Conservation (phyloP, 2,329 filamentous ascomycete species). For the Fusarium lyarnte region DNA sequence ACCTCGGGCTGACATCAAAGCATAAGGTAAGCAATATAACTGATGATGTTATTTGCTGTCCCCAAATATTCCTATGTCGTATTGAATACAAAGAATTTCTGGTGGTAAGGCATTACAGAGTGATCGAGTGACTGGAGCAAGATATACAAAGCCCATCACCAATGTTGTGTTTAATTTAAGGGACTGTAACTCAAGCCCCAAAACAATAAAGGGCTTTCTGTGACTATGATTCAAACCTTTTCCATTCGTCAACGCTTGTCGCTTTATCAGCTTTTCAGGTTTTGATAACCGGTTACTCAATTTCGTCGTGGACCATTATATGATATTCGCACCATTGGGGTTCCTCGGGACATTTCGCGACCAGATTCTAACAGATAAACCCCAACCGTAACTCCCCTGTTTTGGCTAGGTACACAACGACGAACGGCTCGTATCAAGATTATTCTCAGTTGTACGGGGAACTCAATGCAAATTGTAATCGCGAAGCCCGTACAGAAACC, state of each 20-base stretch:
- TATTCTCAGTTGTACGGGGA: background rate
- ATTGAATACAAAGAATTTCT: background rate
- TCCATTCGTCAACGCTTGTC: background rate
- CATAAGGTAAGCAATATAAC: background rate
- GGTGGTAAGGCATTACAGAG: background rate
- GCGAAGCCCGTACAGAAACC: background rate
- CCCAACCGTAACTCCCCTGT: background rate
- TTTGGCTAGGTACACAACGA: background rate
- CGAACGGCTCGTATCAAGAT: background rate
- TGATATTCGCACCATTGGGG: background rate
- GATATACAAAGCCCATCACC: background rate
- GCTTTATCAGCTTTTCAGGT: background rate
- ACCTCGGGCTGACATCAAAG: background rate
- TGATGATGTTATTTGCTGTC: background rate
- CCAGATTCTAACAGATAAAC: background rate
- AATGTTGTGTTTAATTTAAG: background rate
- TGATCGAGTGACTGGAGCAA: background rate
- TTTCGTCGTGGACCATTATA: background rate
- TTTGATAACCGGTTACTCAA: background rate
- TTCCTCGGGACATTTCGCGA: background rate
- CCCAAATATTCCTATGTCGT: background rate
- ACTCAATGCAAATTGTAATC: background rate
- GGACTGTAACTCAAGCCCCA: background rate
- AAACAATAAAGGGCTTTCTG: background rate
- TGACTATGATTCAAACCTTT: background rate